Evolutionary conservation across 2,329 filamentous ascomycete genomes (phyloP), one percentile per base, ranked within the genome.

Genomic region (Phialophora expanda): DNA sequence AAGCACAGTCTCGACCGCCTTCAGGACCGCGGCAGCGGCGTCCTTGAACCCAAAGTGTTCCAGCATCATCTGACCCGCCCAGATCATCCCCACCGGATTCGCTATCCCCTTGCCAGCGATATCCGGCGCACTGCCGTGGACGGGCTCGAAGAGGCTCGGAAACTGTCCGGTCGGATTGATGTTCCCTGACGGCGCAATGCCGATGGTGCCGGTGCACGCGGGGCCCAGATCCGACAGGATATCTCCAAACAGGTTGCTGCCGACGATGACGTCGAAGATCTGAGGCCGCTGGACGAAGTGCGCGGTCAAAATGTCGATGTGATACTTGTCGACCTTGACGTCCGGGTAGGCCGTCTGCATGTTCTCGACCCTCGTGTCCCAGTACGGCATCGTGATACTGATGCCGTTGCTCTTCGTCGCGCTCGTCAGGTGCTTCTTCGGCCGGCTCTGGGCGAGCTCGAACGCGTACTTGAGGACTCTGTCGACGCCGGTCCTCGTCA

Each of bases 371-470:
- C 69, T 56, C 34, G 57, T 63, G 56, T 71, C 69, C 69, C 69
- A 71, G 62, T 70, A 71, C 74, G 90, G 95, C 71, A 90, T 92
- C 80, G 87, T 91, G 74, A 98, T 87, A 89, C 98, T 98, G 70
- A 99, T 91, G 83, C 95, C 95, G 80, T 99, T 95, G 78, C 90
- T 93, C 91, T 99, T 99, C 93, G 98, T 99, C 84, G 98, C 98
- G 78, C 94, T 98, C 80, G 95, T 95, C 88, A 99, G 98, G 90
- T 99, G 95, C 78, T 88, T 93, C 85, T 92, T 91, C 82, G 93
- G 93, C 77, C 97, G 90, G 74, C 91, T 87, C 82, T 95, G 87
- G 74, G 95, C 95, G 79, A 98, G 92, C 84, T 98, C 94, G 88
- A 99, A 99, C 75, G 95, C 95, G 81, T 93, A 99, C 77, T 93